Evolutionary conservation across 106 monocot genomes (phyloP).

Genomic region (Allium sativum): DNA sequence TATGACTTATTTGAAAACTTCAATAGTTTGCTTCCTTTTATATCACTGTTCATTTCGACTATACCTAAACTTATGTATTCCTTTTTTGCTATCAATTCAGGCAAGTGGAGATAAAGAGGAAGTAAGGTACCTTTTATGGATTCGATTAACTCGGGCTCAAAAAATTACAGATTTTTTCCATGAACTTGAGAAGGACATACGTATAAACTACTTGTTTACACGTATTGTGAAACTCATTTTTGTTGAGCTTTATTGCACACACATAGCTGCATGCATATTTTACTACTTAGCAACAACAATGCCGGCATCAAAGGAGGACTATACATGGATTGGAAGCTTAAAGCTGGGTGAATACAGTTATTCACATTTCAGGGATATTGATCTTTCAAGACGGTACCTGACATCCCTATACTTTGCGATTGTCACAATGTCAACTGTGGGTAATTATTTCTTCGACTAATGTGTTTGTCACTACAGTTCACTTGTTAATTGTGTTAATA

Average conservation of each 20-base stretch:
- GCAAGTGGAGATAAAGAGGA: conserved; percentile 64
- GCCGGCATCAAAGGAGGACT: conserved; percentile 62
- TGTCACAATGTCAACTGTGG: conserved; percentile 94
- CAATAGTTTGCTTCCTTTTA: neutral
- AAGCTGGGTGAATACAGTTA: conserved; percentile 65
- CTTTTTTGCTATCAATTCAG: conserved; percentile 17
- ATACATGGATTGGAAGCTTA: conserved; percentile 95
- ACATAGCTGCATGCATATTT: conserved; percentile 91
- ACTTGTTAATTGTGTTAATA: neutral
- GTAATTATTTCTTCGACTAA: conserved; percentile 37
- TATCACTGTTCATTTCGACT: neutral
- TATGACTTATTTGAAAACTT: neutral
- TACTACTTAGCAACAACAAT: conserved; percentile 88
- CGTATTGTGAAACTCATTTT: conserved; percentile 86
- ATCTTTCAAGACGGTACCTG: conserved; percentile 58
- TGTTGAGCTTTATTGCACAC: conserved; percentile 91
- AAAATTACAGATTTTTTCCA: conserved; percentile 55
- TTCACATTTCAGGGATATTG: conserved; percentile 64
- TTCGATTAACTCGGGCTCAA: conserved; percentile 50
- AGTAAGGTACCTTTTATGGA: conserved; percentile 85
- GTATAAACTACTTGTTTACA: conserved; percentile 85
- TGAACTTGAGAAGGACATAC: conserved; percentile 71
- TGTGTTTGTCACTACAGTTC: no score
- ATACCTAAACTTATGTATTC: neutral
- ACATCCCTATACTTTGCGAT: conserved; percentile 90